Evolutionary conservation across 192 early-diverging fungal species (phyloP), one percentile per base, ranked within the genome.

Genomic region (Coemansia erecta): DNA sequence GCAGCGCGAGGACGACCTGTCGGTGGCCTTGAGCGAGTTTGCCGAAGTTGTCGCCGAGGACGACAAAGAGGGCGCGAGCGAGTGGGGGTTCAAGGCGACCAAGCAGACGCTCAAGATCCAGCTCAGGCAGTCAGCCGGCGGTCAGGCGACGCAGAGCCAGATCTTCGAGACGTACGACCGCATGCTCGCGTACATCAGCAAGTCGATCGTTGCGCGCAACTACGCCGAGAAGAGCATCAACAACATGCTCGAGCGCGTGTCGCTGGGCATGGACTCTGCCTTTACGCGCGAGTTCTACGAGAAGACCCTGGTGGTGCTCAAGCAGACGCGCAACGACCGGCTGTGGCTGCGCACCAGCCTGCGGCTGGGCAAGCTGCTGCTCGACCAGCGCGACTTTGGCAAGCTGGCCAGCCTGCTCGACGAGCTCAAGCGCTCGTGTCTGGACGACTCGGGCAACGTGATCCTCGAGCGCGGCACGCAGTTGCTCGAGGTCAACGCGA

Each of bases 391-490:
- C 19, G 44, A 68, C 50, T 68, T 56, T 41, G 35, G 12, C 6
- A 63, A 64, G 35, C 59, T 78, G 0, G 40, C 42, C 1, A 19
- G 18, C 17, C 55, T 72, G 55, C 59, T 78, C 42, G 39, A 11
- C 6, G 41, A 56, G 42, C 66, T 78, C 40, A 28, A 28, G 48
- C 18, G 21, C 24, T 59, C 58, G 54, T 78, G 68, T 46, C 19
- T 53, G 14, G 66, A 68, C 51, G 61, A 41, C 10, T 19, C 24
- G 1, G 70, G 75, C 37, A 28, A 53, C 6, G 23, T 64, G 8
- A 58, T 78, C 65, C 89, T 94, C 66, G 87, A 92, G 56, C 93
- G 93, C 68, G 94, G 96, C 37, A 98, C 94, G 19, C 88, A 95
- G 44, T 72, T 97, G 22, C 81, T 97, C 18, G 96, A 98, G 70